Conservation (phyloP, 164 flowering plant species). For the Nymphaea colorata region DNA sequence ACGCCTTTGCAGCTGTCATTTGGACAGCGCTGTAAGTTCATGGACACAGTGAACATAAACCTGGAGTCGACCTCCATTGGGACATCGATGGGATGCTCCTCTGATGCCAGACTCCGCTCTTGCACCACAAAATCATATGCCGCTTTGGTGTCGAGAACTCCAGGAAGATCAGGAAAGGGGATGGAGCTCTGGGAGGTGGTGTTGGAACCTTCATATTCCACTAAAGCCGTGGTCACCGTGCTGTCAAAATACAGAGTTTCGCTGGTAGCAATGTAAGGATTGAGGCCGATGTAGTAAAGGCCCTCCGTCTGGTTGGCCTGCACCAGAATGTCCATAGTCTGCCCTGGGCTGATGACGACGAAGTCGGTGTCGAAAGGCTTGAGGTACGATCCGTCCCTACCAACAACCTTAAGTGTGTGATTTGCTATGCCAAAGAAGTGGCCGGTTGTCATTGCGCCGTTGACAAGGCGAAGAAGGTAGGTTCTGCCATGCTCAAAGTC, state of each 20-base stretch:
- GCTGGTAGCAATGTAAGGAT: constrained; percentile 10
- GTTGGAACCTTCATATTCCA: not conserved
- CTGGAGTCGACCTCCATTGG: constrained; percentile 7
- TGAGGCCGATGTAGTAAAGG: constrained; percentile 21
- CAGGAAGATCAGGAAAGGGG: constrained; percentile 12
- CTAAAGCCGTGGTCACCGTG: constrained; percentile 17
- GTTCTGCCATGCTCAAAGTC: constrained; percentile 19
- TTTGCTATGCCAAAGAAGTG: constrained; percentile 11
- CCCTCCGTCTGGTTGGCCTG: constrained; percentile 9
- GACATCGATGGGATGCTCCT: constrained; percentile 14
- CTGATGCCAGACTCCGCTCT: constrained; percentile 12
- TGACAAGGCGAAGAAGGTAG: constrained; percentile 27
- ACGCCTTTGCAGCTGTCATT: constrained; percentile 6
- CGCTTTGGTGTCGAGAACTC: constrained; percentile 9
- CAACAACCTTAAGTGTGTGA: constrained; percentile 17
- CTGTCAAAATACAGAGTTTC: constrained; percentile 7
- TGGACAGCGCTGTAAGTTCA: constrained; percentile 4
- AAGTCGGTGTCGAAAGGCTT: constrained; percentile 11
- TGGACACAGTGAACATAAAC: constrained; percentile 3
- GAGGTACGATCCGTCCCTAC: constrained; percentile 13
- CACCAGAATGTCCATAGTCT: constrained; percentile 18
- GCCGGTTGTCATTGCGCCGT: constrained; percentile 17
- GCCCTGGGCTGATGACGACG: constrained; percentile 19
- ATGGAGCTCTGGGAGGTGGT: not conserved
- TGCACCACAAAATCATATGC: constrained; percentile 1